These are phyloP conservation scores for Gracilaria domingensis DNA, from an alignment of 23 red algal species.

Conservation along the genomic window DNA sequence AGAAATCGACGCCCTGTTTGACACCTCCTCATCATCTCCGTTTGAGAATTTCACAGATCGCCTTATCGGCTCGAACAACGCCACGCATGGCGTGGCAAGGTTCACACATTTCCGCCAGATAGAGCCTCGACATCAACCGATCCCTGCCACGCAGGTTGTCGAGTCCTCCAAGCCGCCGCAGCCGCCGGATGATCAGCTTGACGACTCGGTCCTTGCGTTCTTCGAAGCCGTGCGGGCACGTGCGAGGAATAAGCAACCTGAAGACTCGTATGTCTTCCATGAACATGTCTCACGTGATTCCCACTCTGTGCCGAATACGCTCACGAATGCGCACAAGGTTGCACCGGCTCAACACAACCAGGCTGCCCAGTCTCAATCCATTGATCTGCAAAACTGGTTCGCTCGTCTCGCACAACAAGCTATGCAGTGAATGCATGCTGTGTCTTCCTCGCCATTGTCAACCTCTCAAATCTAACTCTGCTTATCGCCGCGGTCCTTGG, in stretches of 20 bases:
- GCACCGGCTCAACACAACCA: conserved; percentile 19
- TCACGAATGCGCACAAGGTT: conserved; percentile 32
- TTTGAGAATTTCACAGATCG: neutral
- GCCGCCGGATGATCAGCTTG: conserved; percentile 48
- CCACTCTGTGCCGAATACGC: conserved; percentile 4
- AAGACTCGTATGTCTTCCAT: neutral
- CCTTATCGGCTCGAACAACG: neutral
- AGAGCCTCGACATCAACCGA: neutral
- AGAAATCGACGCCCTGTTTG: conserved; percentile 44
- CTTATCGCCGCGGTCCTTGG: neutral
- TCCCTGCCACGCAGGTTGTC: neutral
- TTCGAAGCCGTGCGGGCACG: conserved; percentile 45
- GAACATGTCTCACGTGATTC: neutral
- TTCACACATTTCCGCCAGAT: conserved; percentile 34
- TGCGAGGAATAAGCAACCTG: conserved; percentile 17
- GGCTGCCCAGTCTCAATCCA: neutral
- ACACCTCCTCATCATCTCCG: conserved; percentile 9
- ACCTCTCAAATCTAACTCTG: neutral
- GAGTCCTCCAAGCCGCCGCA: neutral
- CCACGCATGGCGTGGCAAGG: neutral
- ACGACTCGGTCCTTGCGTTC: conserved; percentile 41
- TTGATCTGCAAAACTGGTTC: conserved; percentile 34
- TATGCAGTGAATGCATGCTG: neutral
- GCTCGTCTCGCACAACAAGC: conserved; percentile 35
- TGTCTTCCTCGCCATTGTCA: neutral